phyloP scores from a whole-genome alignment of 2,329 filamentous ascomycete genomes.

The Cladophialophora chaetospira region DNA sequence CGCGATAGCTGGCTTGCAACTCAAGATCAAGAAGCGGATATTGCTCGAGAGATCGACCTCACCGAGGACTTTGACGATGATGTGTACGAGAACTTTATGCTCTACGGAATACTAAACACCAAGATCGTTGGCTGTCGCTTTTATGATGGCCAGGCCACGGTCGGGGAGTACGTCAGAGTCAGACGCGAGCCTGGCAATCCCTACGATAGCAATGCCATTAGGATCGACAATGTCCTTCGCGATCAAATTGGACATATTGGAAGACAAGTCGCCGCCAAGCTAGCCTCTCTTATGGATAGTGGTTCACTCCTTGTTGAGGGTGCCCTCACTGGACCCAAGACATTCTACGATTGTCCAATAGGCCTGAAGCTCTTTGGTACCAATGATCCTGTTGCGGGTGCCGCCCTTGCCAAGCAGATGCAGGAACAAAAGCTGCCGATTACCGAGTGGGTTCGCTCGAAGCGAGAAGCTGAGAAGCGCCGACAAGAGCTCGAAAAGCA shows the following conservation, averaged over 20 bases:
- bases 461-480: constrained; percentile 57
- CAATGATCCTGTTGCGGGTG: constrained; percentile 54
- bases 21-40: constrained; percentile 35
- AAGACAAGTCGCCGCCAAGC: constrained; percentile 64
- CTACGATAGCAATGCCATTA: constrained; percentile 76
- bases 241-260: constrained; percentile 79
- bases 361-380: constrained; percentile 70
- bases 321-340: constrained; percentile 67
- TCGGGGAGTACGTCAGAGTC: constrained; percentile 65
- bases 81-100: constrained; percentile 39
- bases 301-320: constrained; percentile 68
- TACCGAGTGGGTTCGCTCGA: constrained; percentile 52
- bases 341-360: constrained; percentile 71
- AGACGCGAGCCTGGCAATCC: constrained; percentile 67
- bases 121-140: constrained; percentile 65
- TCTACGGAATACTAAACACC: constrained; percentile 49
- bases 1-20: constrained; percentile 27
- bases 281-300: constrained; percentile 62
- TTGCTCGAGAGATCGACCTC: constrained; percentile 35
- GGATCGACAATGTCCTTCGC: constrained; percentile 73
- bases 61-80: constrained; percentile 41
- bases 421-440: constrained; percentile 65
- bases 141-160: constrained; percentile 64
- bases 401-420: constrained; percentile 62
- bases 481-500: constrained; percentile 58